These are phyloP conservation scores for Tetrahymena elliotti DNA, from an alignment of 73 alveolate genomes.

Conservation along the genomic window DNA sequence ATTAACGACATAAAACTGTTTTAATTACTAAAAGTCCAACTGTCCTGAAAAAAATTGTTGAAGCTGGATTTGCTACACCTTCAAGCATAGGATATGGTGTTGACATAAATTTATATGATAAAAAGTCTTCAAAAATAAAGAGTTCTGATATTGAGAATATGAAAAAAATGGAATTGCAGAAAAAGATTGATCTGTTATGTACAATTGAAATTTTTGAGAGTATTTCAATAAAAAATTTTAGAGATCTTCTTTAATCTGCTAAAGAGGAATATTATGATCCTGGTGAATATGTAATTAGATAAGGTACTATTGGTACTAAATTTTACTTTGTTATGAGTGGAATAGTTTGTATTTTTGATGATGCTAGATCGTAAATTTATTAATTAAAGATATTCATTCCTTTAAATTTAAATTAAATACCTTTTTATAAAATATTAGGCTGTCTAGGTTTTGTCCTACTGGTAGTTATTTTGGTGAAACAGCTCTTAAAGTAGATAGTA, in stretches of 20 bases:
- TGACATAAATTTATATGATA: neutral
- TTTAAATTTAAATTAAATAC: neutral
- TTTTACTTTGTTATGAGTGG: neutral
- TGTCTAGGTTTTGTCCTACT: neutral
- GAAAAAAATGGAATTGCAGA: neutral
- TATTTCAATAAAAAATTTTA: neutral
- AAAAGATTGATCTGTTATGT: neutral
- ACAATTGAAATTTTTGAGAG: neutral
- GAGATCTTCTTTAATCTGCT: neutral
- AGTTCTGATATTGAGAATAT: neutral
- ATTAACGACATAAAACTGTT: neutral
- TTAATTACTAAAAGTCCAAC: neutral
- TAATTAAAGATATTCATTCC: neutral
- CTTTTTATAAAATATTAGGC: neutral
- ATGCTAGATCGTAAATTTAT: neutral
- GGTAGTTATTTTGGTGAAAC: slow-evolving; percentile 1
- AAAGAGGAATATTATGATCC: neutral
- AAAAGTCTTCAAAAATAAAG: neutral
- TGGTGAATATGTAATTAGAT: neutral
- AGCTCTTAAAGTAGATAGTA: neutral
- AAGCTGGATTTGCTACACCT: neutral
- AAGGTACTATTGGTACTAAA: neutral
- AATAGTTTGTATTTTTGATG: neutral
- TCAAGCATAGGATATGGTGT: neutral
- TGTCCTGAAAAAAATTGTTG: neutral